Base-by-base conservation (phyloP, 805 yeast genomes). In the Kazachstania martiniae region DNA sequence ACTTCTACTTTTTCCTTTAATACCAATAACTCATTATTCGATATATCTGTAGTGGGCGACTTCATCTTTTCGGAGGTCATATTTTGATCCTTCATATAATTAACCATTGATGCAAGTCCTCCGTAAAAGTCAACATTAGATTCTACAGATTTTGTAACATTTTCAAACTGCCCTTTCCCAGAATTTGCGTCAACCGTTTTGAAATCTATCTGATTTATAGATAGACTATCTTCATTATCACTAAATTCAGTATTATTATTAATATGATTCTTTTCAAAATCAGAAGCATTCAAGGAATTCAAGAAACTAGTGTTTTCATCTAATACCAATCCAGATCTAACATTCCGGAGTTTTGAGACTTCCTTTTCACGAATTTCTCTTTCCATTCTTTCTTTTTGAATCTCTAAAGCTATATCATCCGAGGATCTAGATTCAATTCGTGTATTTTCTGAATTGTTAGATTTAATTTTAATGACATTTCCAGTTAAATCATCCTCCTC, bases 261-360 rank as follows among this genome's bases (percentile, higher is more conserved):
- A n/a, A n/a, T n/a, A n/a, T n/a, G n/a, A n/a, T n/a, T n/a, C n/a
- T n/a, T n/a, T n/a, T n/a, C n/a, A n/a, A n/a, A n/a, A n/a, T 8
- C 22, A 19, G 8, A 8, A 15, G 31, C 16, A 23, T 42, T 38
- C 12, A 55, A 26, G 2, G 46, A 44, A 12, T 46, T 44, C 9
- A 55, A 38, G 33, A 56, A 54, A 12, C 37, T 35, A 1, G 52
- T 50, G 1, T 68, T 68, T 16, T 61, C 68, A 41, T 69, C 68
- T 16, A 66, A 49, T 1, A 62, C 54, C 16, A 64, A 9, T 7
- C 19, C 21, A 18, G 7, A 47, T 53, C 5, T 49, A 33, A 32
- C n/a, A 21, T 12, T 29, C 28, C 25, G 37, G 46, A 39, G 28
- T 36, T 41, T 37, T 37, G 35, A 29, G 3, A 38, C 27, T 10